Evolutionary conservation across 2,329 filamentous ascomycete genomes (phyloP).

Genomic region (Exophiala viscosa): DNA sequence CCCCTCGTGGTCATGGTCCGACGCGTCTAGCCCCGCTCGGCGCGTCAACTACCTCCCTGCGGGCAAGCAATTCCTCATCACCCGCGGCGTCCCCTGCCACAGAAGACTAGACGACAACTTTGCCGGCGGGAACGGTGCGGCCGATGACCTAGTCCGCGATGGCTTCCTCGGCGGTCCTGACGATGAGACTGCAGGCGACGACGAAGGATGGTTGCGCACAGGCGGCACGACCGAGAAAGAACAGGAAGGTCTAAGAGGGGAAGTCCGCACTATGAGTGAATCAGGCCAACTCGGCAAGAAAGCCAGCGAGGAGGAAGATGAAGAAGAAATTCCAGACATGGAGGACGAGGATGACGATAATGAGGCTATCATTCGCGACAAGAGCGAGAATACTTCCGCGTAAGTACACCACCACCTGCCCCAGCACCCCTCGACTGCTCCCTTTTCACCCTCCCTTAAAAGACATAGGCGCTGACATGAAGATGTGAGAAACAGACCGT

Average conservation of each 20-base stretch:
- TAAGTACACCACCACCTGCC: conserved; percentile 39
- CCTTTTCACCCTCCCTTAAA: too few relatives aligned
- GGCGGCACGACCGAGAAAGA: conserved; percentile 62
- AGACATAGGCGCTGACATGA: background rate
- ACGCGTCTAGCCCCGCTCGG: conserved; percentile 75
- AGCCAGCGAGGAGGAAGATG: conserved; percentile 62
- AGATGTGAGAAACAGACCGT: conserved; percentile 54
- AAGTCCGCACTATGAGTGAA: conserved; percentile 86
- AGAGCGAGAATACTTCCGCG: conserved; percentile 53
- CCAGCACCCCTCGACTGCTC: too few relatives aligned
- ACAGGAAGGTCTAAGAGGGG: conserved; percentile 69
- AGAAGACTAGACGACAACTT: conserved; percentile 90
- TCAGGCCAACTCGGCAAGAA: conserved; percentile 78
- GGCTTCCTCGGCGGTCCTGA: conserved; percentile 56
- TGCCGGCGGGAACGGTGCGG: conserved; percentile 78
- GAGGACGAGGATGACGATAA: conserved; percentile 93
- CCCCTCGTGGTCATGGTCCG: conserved; percentile 94
- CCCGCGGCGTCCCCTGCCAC: conserved; percentile 89
- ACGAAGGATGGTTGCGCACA: conserved; percentile 89
- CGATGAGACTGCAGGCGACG: conserved; percentile 51
- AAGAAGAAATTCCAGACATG: conserved; percentile 93
- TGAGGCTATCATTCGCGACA: conserved; percentile 89
- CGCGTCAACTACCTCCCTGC: conserved; percentile 76
- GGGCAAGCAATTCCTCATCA: conserved; percentile 93
- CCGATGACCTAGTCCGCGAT: conserved; percentile 80